Percentiles rank a stretch among this genome's conserved stretches.
Conservation (phyloP, 495 filamentous ascomycete genomes). For the Podospora didyma region DNA sequence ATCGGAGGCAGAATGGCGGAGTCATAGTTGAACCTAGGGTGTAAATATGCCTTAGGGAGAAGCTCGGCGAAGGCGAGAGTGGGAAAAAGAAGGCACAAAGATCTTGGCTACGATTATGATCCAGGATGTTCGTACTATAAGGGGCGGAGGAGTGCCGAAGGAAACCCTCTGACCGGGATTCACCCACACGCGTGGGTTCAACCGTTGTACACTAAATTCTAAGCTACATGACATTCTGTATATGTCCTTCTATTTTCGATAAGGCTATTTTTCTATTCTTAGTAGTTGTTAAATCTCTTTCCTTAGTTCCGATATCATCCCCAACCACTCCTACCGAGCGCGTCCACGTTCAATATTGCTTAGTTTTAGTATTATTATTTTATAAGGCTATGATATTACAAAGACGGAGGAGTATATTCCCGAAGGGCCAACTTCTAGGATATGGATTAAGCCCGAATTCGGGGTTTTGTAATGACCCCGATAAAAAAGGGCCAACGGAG, state of each 20-base stretch:
- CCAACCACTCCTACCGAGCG: not conserved
- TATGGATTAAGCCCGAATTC: not conserved
- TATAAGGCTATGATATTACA: not conserved
- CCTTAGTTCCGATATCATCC: not conserved
- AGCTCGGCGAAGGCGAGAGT: not conserved
- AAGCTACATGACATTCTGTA: not conserved
- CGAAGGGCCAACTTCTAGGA: not conserved
- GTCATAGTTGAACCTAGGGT: not conserved
- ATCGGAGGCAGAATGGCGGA: not conserved
- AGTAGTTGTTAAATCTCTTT: not conserved
- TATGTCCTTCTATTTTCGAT: not conserved
- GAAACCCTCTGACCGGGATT: not conserved
- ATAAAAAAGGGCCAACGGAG: not conserved
- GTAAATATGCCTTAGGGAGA: not conserved
- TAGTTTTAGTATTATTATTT: not conserved
- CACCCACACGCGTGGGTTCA: not conserved
- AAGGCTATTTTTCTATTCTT: not conserved
- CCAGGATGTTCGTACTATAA: not conserved
- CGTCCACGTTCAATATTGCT: not conserved
- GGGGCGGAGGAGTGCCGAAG: not conserved
- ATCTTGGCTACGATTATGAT: not conserved
- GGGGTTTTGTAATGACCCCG: not conserved
- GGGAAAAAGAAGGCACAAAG: not conserved
- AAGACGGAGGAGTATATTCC: not conserved
- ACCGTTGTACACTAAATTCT: not conserved